Evolutionary conservation across 163 green algal genomes (phyloP).

Genomic region (Chlamydomonas reinhardtii): DNA sequence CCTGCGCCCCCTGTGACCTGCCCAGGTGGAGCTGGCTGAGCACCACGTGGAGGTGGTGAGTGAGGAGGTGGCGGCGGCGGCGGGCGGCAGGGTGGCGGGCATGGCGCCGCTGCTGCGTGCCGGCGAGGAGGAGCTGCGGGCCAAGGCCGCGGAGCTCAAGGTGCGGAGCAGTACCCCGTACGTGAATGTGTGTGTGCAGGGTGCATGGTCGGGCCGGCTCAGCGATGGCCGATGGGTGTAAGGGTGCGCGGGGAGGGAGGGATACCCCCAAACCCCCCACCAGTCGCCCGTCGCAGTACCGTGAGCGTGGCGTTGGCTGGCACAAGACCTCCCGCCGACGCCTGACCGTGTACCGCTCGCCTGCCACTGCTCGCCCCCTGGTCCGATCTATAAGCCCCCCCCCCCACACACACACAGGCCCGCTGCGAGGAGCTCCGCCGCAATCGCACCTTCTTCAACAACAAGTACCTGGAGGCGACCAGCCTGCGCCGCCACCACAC

Average conservation of each 20-base stretch:
- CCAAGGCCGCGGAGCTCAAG: conserved; percentile 23
- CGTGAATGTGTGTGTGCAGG: neutral
- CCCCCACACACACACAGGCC: neutral
- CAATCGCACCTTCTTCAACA: conserved; percentile 52
- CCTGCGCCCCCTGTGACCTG: too few relatives aligned
- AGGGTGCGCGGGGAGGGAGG: neutral
- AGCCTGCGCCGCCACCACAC: neutral
- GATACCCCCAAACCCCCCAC: too few relatives aligned
- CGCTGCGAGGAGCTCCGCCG: conserved; percentile 44
- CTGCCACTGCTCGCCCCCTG: too few relatives aligned
- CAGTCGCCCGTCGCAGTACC: too few relatives aligned
- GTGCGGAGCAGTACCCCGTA: too few relatives aligned
- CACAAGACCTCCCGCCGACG: too few relatives aligned
- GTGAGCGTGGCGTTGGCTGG: too few relatives aligned
- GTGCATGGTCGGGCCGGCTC: neutral
- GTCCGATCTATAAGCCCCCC: too few relatives aligned
- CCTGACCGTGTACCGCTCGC: too few relatives aligned
- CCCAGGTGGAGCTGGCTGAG: conserved; percentile 41
- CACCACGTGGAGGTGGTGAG: conserved; percentile 20
- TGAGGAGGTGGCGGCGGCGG: conserved; percentile 50
- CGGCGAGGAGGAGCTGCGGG: conserved; percentile 38
- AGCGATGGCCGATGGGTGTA: neutral
- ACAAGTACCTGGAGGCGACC: conserved; percentile 33
- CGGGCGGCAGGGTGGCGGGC: conserved; percentile 13
- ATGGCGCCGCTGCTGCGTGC: conserved; percentile 29